phyloP scores from a whole-genome alignment of 2,329 filamentous ascomycete genomes.

The Pseudopyricularia javanii region DNA sequence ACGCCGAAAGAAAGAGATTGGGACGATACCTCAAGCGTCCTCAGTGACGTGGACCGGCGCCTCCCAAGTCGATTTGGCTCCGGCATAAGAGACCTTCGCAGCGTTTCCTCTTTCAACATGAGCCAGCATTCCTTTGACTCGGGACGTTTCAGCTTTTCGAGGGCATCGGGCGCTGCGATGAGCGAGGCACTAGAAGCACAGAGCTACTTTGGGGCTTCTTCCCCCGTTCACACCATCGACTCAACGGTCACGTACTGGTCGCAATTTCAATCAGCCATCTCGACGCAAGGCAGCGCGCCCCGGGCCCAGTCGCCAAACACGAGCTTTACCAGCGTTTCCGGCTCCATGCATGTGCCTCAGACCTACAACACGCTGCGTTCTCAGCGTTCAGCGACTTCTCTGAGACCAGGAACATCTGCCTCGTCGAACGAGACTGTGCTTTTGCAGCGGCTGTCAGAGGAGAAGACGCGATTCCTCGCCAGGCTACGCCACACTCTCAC shows the following conservation, averaged over 20 bases:
- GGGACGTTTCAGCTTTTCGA: slow-evolving; percentile 47
- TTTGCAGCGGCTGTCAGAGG: slow-evolving; percentile 47
- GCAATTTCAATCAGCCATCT: slow-evolving; percentile 60
- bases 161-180: slow-evolving; percentile 25
- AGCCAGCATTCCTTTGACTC: slow-evolving; percentile 63
- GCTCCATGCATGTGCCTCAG: slow-evolving; percentile 34
- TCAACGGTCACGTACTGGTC: slow-evolving; percentile 81
- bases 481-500: slow-evolving; percentile 70
- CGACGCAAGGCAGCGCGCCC: slow-evolving; percentile 47
- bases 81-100: slow-evolving; percentile 43
- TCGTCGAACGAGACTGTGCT: slow-evolving; percentile 58
- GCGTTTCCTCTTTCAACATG: slow-evolving; percentile 45
- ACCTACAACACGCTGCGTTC: slow-evolving; percentile 18
- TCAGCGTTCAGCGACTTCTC: slow-evolving; percentile 26
- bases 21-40: slow-evolving; percentile 39
- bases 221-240: slow-evolving; percentile 60
- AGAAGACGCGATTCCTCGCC: slow-evolving; percentile 66
- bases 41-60: slow-evolving; percentile 42
- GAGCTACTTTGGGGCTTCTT: slow-evolving; percentile 60
- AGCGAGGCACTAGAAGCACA: slow-evolving; percentile 58
- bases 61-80: slow-evolving; percentile 36
- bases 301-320: slow-evolving; percentile 50
- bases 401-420: slow-evolving; percentile 50
- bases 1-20: slow-evolving; percentile 29
- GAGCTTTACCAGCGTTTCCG: slow-evolving; percentile 45